phyloP scores from a whole-genome alignment of 1,284 basidiomycete genomes.

The Papiliotrema flavescens region DNA sequence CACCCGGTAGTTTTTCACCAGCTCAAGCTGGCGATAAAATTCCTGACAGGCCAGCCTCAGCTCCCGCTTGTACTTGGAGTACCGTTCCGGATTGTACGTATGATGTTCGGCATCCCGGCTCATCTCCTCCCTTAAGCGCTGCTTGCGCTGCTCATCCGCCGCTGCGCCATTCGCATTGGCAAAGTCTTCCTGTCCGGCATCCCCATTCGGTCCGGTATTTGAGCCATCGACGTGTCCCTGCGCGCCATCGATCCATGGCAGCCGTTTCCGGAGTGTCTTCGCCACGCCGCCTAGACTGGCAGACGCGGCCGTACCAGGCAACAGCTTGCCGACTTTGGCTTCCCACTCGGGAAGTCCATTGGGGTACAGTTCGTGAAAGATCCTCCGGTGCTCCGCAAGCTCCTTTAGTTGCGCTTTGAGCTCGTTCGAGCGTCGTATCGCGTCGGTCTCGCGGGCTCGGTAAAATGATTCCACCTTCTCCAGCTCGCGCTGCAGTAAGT shows the following conservation, averaged over 20 bases:
- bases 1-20: constrained; percentile 81
- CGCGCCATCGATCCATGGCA: constrained; percentile 14
- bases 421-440: constrained; percentile 55
- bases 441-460: constrained; percentile 66
- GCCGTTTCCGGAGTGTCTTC: constrained; percentile 20
- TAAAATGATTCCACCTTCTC: constrained; percentile 84
- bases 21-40: constrained; percentile 73
- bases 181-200: too few species aligned
- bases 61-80: constrained; percentile 74
- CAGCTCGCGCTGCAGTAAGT: constrained; percentile 67
- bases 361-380: constrained; percentile 59
- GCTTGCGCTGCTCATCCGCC: constrained; percentile 13
- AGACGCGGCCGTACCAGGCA: constrained; percentile 16
- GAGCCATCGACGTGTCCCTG: neutral
- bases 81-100: constrained; percentile 68
- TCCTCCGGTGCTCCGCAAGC: constrained; percentile 64
- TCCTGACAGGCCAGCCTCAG: constrained; percentile 78
- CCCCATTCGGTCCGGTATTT: too few species aligned
- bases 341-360: constrained; percentile 43
- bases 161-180: neutral
- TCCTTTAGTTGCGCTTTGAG: constrained; percentile 71
- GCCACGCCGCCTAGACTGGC: constrained; percentile 11
- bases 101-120: constrained; percentile 31
- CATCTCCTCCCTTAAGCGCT: constrained; percentile 25
- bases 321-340: constrained; percentile 26